Conservation (phyloP, 495 filamentous ascomycete genomes). For the Aspergillus nanangensis region DNA sequence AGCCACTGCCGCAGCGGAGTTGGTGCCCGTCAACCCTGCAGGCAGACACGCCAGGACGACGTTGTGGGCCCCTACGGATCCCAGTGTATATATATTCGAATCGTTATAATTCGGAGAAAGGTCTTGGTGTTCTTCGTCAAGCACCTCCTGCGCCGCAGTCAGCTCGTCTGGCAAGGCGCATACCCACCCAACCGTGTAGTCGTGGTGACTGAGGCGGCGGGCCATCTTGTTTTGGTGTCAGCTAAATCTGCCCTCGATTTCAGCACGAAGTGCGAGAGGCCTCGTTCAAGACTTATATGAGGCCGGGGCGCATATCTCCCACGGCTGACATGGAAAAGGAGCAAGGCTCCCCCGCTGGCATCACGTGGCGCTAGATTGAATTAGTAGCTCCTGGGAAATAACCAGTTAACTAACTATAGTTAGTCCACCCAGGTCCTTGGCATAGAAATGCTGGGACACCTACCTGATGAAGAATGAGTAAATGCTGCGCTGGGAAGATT, state of each 20-base stretch:
- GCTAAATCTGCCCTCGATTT: background rate
- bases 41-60: constrained; percentile 33
- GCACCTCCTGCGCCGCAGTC: constrained; percentile 26
- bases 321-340: constrained; percentile 1
- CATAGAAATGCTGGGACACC: background rate
- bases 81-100: constrained; percentile 26
- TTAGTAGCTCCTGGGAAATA: background rate
- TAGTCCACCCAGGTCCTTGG: background rate
- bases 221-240: background rate
- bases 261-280: background rate
- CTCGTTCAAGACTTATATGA: background rate
- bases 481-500: background rate
- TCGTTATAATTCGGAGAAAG: background rate
- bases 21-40: constrained; percentile 24
- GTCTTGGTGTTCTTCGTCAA: constrained; percentile 27
- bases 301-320: background rate
- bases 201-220: too few species aligned
- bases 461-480: background rate
- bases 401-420: background rate
- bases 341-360: background rate
- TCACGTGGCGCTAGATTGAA: background rate
- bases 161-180: constrained; percentile 31
- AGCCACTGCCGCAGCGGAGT: constrained; percentile 23
- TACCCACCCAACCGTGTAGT: constrained; percentile 44
- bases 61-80: constrained; percentile 30